phyloP scores from a whole-genome alignment of 768 basidiomycete genomes.

The Tulasnella sp. region DNA sequence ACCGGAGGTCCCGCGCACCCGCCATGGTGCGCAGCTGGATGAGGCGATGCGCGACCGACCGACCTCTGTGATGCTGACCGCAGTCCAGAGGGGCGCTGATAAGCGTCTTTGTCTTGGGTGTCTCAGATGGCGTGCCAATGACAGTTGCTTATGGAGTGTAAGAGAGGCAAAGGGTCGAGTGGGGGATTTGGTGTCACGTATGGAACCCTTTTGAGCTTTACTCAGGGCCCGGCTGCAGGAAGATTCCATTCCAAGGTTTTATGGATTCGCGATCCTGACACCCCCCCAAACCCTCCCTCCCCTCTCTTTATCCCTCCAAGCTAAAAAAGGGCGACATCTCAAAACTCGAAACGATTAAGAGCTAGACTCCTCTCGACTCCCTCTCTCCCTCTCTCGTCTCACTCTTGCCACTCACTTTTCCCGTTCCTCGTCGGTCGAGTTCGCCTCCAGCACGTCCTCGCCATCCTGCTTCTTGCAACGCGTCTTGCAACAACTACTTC shows the following conservation, averaged over 20 bases:
- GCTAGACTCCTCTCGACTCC: not conserved
- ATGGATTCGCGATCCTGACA: slow-evolving; percentile 1
- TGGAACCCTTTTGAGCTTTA: slow-evolving; percentile 3
- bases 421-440: not conserved
- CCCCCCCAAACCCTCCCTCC: not conserved
- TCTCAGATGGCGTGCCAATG: not conserved
- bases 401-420: slow-evolving; percentile 3
- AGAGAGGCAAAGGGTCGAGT: slow-evolving; percentile 3
- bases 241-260: not conserved
- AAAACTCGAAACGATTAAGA: not conserved
- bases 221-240: not conserved
- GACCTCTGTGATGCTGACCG: not conserved
- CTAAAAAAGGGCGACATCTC: not conserved
- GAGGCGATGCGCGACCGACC: not conserved
- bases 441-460: not conserved
- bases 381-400: not conserved
- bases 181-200: not conserved
- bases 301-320: not conserved
- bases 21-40: not conserved
- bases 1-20: not conserved
- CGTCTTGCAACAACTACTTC: not conserved
- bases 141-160: not conserved
- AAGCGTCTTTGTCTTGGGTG: not conserved
- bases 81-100: not conserved
- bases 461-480: not conserved